Percentiles rank a stretch among this genome's conserved stretches.
Conservation (phyloP, 139 green algal genomes). For the Closterium sp. region DNA sequence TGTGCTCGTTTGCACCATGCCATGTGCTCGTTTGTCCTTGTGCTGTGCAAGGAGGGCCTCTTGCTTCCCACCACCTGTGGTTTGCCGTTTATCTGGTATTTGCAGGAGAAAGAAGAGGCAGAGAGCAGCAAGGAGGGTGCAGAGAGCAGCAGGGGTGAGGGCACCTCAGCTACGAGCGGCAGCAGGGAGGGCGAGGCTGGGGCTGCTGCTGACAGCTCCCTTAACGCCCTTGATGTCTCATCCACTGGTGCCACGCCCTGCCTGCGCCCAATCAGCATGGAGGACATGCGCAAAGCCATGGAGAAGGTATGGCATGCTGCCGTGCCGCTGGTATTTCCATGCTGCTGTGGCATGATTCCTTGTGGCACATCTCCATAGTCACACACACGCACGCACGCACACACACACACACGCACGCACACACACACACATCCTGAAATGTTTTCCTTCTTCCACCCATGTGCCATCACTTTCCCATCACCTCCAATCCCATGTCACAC, state of each 20-base stretch:
- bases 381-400: not conserved
- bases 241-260: not conserved
- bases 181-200: not conserved
- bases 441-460: no score
- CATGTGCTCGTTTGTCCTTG: no score
- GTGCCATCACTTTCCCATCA: no score
- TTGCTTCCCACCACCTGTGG: no score
- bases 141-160: not conserved
- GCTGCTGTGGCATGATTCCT: not conserved
- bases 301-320: constrained; percentile 46
- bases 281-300: constrained; percentile 66
- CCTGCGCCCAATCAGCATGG: constrained; percentile 61
- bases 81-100: no score
- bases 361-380: not conserved
- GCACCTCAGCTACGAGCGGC: not conserved
- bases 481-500: no score
- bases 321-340: not conserved
- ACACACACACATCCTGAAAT: not conserved
- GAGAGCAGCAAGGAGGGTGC: not conserved
- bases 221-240: not conserved
- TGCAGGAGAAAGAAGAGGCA: not conserved
- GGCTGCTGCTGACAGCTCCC: not conserved
- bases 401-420: not conserved
- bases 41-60: no score
- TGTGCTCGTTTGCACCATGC: no score